Conservation (phyloP, 305 asterid species). For the Salvia sclarea region DNA sequence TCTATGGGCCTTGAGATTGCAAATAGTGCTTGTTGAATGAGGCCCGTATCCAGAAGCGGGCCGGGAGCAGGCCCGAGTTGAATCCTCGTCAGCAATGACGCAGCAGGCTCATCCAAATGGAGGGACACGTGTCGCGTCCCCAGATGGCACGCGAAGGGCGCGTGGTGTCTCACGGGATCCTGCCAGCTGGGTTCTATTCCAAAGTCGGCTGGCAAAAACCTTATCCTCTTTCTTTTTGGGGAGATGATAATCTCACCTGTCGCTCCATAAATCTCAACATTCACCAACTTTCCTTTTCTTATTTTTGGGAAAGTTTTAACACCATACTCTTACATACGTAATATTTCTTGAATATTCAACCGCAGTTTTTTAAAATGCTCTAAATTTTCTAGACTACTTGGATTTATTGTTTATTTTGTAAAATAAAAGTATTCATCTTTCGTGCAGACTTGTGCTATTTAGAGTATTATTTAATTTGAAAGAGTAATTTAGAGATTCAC, state of each 20-base stretch:
- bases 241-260: conserved; percentile 34
- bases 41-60: not conserved
- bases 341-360: too few relatives aligned
- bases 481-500: too few relatives aligned
- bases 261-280: not conserved
- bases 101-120: not conserved
- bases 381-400: too few relatives aligned
- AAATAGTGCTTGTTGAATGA: not conserved
- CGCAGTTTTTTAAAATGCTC: too few relatives aligned
- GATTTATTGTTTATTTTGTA: too few relatives aligned
- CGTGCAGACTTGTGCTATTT: too few relatives aligned
- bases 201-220: conserved; percentile 44
- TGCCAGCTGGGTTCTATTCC: conserved; percentile 42
- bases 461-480: too few relatives aligned
- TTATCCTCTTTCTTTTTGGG: conserved; percentile 37
- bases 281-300: too few relatives aligned
- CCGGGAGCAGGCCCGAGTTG: not conserved
- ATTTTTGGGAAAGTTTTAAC: too few relatives aligned
- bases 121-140: conserved; percentile 32
- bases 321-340: too few relatives aligned
- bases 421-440: too few relatives aligned
- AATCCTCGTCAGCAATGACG: conserved; percentile 6
- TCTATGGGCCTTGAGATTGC: not conserved
- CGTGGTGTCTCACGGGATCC: conserved; percentile 31
- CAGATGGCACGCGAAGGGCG: conserved; percentile 34